Conservation (phyloP, 2,329 filamentous ascomycete species). For the Fusarium foetens region DNA sequence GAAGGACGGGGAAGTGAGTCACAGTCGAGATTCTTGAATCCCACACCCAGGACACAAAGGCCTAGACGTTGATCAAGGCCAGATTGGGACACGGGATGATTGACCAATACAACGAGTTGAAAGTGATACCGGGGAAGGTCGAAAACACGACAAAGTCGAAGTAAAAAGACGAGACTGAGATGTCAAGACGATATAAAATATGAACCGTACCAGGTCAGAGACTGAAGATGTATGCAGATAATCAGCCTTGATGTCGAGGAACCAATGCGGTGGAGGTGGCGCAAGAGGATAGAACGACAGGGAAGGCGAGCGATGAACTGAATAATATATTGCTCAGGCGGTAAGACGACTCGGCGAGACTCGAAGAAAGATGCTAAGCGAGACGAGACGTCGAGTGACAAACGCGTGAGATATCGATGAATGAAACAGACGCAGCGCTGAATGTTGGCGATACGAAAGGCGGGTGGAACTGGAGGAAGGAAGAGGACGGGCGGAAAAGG, state of each 20-base stretch:
- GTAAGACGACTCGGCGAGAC: conserved; percentile 7
- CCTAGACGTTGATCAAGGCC: conserved; percentile 39
- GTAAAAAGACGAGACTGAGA: conserved; percentile 14
- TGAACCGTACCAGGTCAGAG: conserved; percentile 39
- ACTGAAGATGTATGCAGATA: conserved; percentile 26
- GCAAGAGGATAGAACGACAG: conserved; percentile 25
- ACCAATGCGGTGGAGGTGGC: conserved; percentile 28
- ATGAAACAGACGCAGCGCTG: conserved; percentile 28
- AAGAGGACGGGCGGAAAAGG: conserved; percentile 40
- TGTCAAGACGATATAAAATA: conserved; percentile 32
- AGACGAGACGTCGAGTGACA: conserved; percentile 17
- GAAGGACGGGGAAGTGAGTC: conserved; percentile 47
- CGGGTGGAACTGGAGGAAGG: conserved; percentile 41
- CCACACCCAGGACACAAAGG: conserved; percentile 39
- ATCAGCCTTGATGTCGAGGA: conserved; percentile 28
- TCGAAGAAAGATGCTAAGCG: conserved; percentile 14
- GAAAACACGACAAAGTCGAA: conserved; percentile 14
- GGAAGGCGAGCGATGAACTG: conserved; percentile 23
- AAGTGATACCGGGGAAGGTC: conserved; percentile 17
- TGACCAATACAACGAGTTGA: conserved; percentile 33
- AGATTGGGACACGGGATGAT: conserved; percentile 31
- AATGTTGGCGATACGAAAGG: conserved; percentile 36
- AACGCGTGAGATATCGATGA: conserved; percentile 22
- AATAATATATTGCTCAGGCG: conserved; percentile 34
- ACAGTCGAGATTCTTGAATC: conserved; percentile 46